Percentiles rank a stretch among this genome's conserved stretches.
Evolutionary conservation across 805 yeast species (phyloP).

Genomic region (Jamesozyma piceae): DNA sequence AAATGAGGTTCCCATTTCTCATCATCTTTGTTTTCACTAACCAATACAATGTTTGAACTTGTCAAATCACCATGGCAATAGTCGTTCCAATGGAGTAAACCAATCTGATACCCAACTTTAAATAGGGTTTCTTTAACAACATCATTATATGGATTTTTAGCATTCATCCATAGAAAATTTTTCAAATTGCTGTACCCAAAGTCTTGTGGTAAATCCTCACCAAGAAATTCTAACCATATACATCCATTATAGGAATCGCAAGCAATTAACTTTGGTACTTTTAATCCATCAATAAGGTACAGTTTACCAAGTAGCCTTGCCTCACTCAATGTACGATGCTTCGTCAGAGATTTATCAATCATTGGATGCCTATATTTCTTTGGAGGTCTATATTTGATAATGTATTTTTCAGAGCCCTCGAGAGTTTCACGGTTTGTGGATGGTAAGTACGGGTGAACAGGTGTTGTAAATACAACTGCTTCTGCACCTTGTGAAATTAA

Average conservation of each 20-base stretch:
- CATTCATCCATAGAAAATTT: constrained; percentile 57
- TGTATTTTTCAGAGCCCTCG: constrained; percentile 33
- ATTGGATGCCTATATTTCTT: constrained; percentile 85
- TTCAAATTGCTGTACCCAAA: constrained; percentile 50
- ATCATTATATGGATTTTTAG: constrained; percentile 32
- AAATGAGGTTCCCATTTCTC: constrained; percentile 41
- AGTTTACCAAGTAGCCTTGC: constrained; percentile 64
- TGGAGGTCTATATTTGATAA: constrained; percentile 78
- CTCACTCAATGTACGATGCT: constrained; percentile 75
- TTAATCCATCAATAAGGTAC: constrained; percentile 38
- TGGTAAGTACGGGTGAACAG: constrained; percentile 58
- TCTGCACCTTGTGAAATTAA: constrained; percentile 85
- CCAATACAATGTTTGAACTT: constrained; percentile 70
- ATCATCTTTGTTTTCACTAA: constrained; percentile 13
- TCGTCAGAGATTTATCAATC: constrained; percentile 67
- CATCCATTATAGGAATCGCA: constrained; percentile 72
- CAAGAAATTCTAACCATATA: constrained; percentile 81
- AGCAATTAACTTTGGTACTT: constrained; percentile 64
- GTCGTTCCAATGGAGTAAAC: constrained; percentile 61
- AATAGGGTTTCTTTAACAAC: constrained; percentile 38
- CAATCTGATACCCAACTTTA: constrained; percentile 60
- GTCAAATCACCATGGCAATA: constrained; percentile 92
- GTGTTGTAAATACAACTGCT: constrained; percentile 62
- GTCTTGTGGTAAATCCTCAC: constrained; percentile 45
- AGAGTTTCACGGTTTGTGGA: constrained; percentile 4